Conservation (phyloP, 2,329 filamentous ascomycete species). For the Xylaria sp. region DNA sequence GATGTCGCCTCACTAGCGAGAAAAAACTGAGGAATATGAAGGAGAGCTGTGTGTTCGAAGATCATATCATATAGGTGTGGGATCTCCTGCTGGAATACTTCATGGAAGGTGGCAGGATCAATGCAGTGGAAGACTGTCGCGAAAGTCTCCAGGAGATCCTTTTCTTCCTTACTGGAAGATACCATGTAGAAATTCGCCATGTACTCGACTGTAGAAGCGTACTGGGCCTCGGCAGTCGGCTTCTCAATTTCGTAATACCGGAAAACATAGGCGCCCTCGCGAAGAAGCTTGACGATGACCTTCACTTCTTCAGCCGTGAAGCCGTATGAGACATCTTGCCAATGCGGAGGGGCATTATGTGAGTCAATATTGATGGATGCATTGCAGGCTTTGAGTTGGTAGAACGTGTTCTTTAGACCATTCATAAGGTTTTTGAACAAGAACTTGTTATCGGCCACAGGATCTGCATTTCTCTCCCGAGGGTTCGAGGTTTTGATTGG, state of each 20-base stretch:
- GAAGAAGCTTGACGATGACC: slow-evolving; percentile 96
- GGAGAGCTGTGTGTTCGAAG: slow-evolving; percentile 91
- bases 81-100: slow-evolving; percentile 98
- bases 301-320: slow-evolving; percentile 98
- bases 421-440: slow-evolving; percentile 97
- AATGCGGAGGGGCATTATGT: slow-evolving; percentile 83
- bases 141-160: slow-evolving; percentile 96
- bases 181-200: slow-evolving; percentile 96
- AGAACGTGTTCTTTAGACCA: slow-evolving; percentile 95
- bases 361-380: slow-evolving; percentile 76
- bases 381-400: slow-evolving; percentile 92
- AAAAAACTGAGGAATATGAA: slow-evolving; percentile 98
- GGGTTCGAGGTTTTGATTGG: slow-evolving; percentile 96
- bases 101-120: slow-evolving; percentile 96
- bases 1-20: slow-evolving; percentile 98
- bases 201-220: slow-evolving; percentile 86
- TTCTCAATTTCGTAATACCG: slow-evolving; percentile 96
- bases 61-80: slow-evolving; percentile 97
- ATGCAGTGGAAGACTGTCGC: slow-evolving; percentile 99
- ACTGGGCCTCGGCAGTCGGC: slow-evolving; percentile 74
- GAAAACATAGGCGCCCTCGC: slow-evolving; percentile 95
- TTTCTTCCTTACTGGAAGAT: slow-evolving; percentile 94
- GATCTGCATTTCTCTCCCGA: slow-evolving; percentile 86
- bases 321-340: slow-evolving; percentile 94
- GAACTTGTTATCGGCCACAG: slow-evolving; percentile 96